phyloP scores from a whole-genome alignment of 1,139 yeast species.

The Blastobotrys arbuscula region DNA sequence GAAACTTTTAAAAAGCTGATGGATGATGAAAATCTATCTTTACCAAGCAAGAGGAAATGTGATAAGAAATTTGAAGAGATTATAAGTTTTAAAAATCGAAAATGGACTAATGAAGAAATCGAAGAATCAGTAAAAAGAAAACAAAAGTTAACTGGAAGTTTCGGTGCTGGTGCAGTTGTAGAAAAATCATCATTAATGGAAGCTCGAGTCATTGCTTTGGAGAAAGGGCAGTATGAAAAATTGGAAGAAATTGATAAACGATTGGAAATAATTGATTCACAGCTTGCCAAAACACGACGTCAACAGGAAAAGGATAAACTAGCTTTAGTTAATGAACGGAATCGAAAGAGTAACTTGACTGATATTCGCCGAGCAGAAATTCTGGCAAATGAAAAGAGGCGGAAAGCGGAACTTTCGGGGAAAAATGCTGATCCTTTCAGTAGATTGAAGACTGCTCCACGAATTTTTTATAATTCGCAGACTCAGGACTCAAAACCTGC shows the following conservation, averaged over 20 bases:
- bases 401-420: conserved; percentile 41
- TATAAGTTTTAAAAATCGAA: conserved; percentile 54
- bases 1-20: conserved; percentile 61
- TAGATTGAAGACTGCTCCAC: conserved; percentile 79
- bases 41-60: conserved; percentile 65
- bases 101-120: conserved; percentile 69
- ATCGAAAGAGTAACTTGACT: conserved; percentile 72
- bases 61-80: conserved; percentile 60
- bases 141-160: conserved; percentile 49
- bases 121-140: conserved; percentile 75
- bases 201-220: conserved; percentile 70
- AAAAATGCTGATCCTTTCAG: conserved; percentile 78
- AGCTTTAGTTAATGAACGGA: conserved; percentile 70
- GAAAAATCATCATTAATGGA: conserved; percentile 69
- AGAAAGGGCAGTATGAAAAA: conserved; percentile 50
- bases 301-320: conserved; percentile 35
- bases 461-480: conserved; percentile 60
- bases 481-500: conserved; percentile 33
- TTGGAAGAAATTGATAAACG: conserved; percentile 51
- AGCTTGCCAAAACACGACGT: conserved; percentile 7
- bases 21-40: conserved; percentile 49
- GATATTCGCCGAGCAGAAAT: conserved; percentile 77
- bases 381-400: conserved; percentile 52
- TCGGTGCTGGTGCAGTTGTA: conserved; percentile 74
- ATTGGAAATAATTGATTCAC: conserved; percentile 31